phyloP scores from a whole-genome alignment of 192 early-diverging fungal species.

The Cladochytrium replicatum region DNA sequence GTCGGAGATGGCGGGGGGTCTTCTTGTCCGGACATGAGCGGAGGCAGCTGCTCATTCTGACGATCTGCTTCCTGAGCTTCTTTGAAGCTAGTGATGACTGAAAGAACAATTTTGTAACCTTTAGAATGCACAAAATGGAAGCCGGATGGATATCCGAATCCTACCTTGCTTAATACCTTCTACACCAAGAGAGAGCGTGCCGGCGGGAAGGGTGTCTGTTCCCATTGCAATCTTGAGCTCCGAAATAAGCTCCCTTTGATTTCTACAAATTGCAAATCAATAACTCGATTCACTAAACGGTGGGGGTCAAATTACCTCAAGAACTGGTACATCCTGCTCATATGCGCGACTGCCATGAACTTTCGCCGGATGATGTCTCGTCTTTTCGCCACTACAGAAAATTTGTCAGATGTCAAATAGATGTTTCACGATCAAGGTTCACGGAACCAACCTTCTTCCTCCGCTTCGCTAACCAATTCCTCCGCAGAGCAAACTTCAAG shows the following conservation, averaged over 20 bases:
- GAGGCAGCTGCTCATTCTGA: constrained; percentile 72
- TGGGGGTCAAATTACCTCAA: constrained; percentile 28
- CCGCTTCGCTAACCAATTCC: constrained; percentile 54
- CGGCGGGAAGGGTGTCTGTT: constrained; percentile 60
- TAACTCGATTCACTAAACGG: neutral
- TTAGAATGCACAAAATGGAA: neutral
- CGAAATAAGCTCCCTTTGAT: constrained; percentile 64
- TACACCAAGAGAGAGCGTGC: constrained; percentile 62
- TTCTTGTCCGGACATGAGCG: constrained; percentile 18
- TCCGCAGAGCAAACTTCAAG: constrained; percentile 77
- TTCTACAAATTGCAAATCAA: constrained; percentile 4
- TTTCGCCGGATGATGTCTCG: constrained; percentile 50
- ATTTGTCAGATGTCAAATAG: neutral
- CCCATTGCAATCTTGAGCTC: constrained; percentile 69
- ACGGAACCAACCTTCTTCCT: neutral
- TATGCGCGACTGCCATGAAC: constrained; percentile 69
- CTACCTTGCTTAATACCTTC: constrained; percentile 62
- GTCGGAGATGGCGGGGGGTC: neutral
- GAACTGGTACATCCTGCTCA: constrained; percentile 68
- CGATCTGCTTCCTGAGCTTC: constrained; percentile 31
- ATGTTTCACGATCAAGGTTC: neutral
- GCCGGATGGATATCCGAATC: neutral
- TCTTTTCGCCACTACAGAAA: constrained; percentile 23
- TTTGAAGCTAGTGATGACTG: constrained; percentile 1
- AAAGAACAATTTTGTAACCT: neutral